These are phyloP conservation scores for Tanacetum coccineum DNA, from an alignment of 129 eudicot genomes.

Conservation along the genomic window DNA sequence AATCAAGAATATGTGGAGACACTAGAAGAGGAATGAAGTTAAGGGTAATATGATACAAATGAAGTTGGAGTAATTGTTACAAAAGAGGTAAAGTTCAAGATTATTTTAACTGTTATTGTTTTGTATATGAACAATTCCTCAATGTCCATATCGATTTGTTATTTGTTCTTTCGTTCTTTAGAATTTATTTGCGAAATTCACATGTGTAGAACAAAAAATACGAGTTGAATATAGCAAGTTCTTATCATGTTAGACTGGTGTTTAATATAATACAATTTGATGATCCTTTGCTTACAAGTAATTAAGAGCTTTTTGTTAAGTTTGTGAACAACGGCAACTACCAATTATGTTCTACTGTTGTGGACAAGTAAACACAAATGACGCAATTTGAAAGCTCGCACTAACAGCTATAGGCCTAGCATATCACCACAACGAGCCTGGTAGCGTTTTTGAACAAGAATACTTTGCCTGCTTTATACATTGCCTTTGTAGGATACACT, in stretches of 20 bases:
- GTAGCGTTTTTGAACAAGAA: conserved; percentile 82
- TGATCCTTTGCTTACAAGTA: too few species aligned
- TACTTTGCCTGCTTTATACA: conserved; percentile 53
- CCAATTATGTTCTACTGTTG: not conserved
- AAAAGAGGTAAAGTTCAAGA: conserved; percentile 18
- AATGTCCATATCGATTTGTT: conserved; percentile 25
- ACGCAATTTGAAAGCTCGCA: not conserved
- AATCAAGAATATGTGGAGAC: conserved; percentile 30
- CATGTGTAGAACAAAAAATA: conserved; percentile 25
- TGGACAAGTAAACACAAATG: conserved; percentile 13
- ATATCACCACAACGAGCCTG: conserved; percentile 42
- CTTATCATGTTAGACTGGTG: conserved; percentile 16
- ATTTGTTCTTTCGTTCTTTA: conserved; percentile 30
- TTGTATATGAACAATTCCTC: conserved; percentile 28
- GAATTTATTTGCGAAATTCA: conserved; percentile 10
- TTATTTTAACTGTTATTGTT: conserved; percentile 11
- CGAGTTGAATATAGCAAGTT: conserved; percentile 16
- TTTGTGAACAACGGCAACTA: not conserved
- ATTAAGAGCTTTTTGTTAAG: not conserved
- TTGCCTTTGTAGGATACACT: too few species aligned
- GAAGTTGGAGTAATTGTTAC: conserved; percentile 12
- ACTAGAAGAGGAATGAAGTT: conserved; percentile 26
- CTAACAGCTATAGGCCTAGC: not conserved
- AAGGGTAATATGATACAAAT: not conserved
- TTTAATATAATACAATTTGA: not conserved